Evolutionary conservation across 495 filamentous ascomycete genomes (phyloP), one percentile per base, ranked within the genome.

Genomic region (Aspergillus carlsbadensis): DNA sequence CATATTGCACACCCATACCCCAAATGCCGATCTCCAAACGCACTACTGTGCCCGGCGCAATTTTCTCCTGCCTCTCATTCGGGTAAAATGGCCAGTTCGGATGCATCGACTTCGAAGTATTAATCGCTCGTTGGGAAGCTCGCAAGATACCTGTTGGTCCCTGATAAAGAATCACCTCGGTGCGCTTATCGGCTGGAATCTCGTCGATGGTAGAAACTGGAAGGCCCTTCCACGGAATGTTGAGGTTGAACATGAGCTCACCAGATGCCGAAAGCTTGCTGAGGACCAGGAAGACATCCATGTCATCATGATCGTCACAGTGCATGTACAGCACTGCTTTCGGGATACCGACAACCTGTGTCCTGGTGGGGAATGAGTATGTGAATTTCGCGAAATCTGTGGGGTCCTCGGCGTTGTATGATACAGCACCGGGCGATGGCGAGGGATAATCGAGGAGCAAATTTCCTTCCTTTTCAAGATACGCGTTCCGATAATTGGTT

Each of bases 301-400:
- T 61, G 45, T 79, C 75, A 35, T 78, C 66, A 5, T 61, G 52
- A 5, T 70, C 64, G 0, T 65, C 43, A 49, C 68, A 75, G 15
- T 66, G 72, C 68, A 79, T 72, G 55, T 70, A 75, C 0, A 79
- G 59, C 5, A 67, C 59, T 2, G 67, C 69, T 47, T 74, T 73
- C 26, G 71, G 60, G 11, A 70, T 45, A 10, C 71, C 69, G 21
- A 67, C 65, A 14, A 78, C 45, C 5, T 61, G 59, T 3, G 62
- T 60, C 14, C 29, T 43, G 34, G 64, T 50, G 10, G 54, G 17
- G 40, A 74, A 74, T 1, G 63, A 70, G 37, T 69, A 62, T 21
- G 56, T 67, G 62, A 76, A 75, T 8, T 59, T 49, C 6, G 64
- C 59, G 6, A 43, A 39, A 52, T 53, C 44, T 36, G 54, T 24